Base-by-base conservation (phyloP, 2,329 filamentous ascomycete species). In the Tolypocladium paradoxum region DNA sequence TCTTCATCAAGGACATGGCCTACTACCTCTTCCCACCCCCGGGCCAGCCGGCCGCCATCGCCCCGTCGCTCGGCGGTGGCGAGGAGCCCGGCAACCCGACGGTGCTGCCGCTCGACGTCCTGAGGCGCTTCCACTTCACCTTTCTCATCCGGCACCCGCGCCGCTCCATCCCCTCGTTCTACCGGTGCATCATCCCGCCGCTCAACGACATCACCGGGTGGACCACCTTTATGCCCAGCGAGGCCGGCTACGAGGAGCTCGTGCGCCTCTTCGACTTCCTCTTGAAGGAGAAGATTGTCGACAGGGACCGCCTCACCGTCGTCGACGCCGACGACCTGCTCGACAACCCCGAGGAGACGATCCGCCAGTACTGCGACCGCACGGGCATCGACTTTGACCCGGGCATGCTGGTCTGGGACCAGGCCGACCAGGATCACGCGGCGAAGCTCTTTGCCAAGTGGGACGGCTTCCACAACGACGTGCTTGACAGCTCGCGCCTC, bases 1-100 rank as follows among this genome's bases (percentile, higher is more conserved):
- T 95, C 62, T 96, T 97, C 74, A 93, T 99, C 79, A 99, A 99
- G 71, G 93, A 97, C 70, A 99, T 97, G 74, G 85, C 88, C 53
- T 87, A 96, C 71, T 97, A 97, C 70, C 77, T 96, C 59, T 77
- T 95, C 58, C 87, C 90, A 6, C 88, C 89, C 4, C 75, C 87
- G 57, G 76, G 78, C 48, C 79, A 86, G 62, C 76, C 80, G 16
- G 81, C 88, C 50, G 76, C 75, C 49, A 82, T 93, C 55, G 90
- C 89, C 11, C 87, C 88, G 2, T 96, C 90, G n/a, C 77, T 96
- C 50, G 80, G 86, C 55, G 81, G 81, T 59, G 82, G 63, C 51
- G 56, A 70, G 3, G 85, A 92, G 70, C 74, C 79, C 3, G 77
- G 77, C 54, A 97, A 97, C 70, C 92, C 91, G 1, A 95, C 90